Percentiles rank a stretch among this genome's conserved stretches.
phyloP scores from a whole-genome alignment of 1,284 basidiomycete genomes.

The Leucoagaricus sp. region DNA sequence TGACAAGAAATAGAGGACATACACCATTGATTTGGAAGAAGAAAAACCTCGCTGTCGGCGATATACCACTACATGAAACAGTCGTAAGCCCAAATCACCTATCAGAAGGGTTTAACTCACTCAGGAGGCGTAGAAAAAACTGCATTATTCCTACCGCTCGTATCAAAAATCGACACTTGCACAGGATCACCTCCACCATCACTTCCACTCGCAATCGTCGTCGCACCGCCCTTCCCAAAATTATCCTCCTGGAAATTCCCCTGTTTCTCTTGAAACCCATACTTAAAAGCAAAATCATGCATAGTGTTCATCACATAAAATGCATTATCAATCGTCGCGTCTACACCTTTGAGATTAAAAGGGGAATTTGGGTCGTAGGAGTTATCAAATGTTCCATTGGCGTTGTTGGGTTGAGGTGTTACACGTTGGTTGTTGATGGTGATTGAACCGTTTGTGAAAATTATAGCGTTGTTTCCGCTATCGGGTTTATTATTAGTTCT shows the following conservation, averaged over 20 bases:
- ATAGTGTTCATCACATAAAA: constrained; percentile 40
- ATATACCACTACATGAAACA: constrained; percentile 1
- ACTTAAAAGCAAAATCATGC: constrained; percentile 26
- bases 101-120: constrained; percentile 28
- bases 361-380: constrained; percentile 23
- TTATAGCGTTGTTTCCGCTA: constrained; percentile 37
- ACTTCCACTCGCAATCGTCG: no score
- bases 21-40: not conserved
- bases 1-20: not conserved
- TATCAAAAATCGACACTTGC: constrained; percentile 39
- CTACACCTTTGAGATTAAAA: constrained; percentile 22
- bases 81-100: constrained; percentile 28
- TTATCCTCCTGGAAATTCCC: constrained; percentile 48
- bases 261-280: constrained; percentile 24
- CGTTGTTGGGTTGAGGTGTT: constrained; percentile 16
- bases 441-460: constrained; percentile 35
- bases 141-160: constrained; percentile 39
- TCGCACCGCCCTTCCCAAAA: constrained; percentile 40
- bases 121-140: constrained; percentile 42
- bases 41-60: constrained; percentile 1
- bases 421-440: constrained; percentile 34
- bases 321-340: constrained; percentile 37
- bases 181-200: constrained; percentile 43
- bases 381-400: constrained; percentile 35
- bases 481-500: not conserved